These are phyloP conservation scores for Sugiyamaella grinbergsii DNA, from an alignment of 1,139 yeast species.

Conservation along the genomic window DNA sequence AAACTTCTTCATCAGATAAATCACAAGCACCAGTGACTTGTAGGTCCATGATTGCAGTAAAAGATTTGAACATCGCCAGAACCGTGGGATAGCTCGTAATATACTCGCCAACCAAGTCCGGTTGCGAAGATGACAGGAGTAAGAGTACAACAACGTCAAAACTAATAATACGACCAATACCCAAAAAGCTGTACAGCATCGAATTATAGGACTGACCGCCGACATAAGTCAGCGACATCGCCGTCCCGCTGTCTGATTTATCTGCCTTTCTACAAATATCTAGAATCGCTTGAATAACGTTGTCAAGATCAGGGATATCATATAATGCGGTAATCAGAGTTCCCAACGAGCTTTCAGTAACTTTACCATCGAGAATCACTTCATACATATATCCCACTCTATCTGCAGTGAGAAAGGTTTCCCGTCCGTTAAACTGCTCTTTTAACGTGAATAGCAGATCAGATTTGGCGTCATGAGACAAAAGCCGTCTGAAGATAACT, in stretches of 20 bases:
- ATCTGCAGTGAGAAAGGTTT: conserved; percentile 29
- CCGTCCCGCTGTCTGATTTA: background rate
- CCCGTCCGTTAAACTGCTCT: conserved; percentile 26
- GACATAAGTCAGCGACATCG: conserved; percentile 20
- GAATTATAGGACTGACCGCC: conserved; percentile 30
- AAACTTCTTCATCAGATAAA: background rate
- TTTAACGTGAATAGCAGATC: conserved; percentile 24
- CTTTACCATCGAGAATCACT: conserved; percentile 24
- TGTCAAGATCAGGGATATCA: conserved; percentile 30
- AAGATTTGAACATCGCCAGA: conserved; percentile 25
- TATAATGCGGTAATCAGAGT: conserved; percentile 28
- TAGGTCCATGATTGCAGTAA: conserved; percentile 25
- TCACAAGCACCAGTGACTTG: conserved; percentile 3
- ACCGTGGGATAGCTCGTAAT: conserved; percentile 28
- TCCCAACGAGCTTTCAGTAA: conserved; percentile 29
- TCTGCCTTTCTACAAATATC: background rate
- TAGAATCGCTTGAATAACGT: conserved; percentile 18
- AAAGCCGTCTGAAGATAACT: conserved; percentile 24
- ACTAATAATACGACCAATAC: conserved; percentile 25
- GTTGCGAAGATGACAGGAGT: conserved; percentile 28
- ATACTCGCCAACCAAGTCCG: conserved; percentile 30
- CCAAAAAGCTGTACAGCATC: conserved; percentile 28
- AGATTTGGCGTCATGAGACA: conserved; percentile 23
- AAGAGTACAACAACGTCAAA: conserved; percentile 31
- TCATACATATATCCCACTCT: conserved; percentile 29